phyloP scores from a whole-genome alignment of 345 rosid species.

The Dimocarpus longan region DNA sequence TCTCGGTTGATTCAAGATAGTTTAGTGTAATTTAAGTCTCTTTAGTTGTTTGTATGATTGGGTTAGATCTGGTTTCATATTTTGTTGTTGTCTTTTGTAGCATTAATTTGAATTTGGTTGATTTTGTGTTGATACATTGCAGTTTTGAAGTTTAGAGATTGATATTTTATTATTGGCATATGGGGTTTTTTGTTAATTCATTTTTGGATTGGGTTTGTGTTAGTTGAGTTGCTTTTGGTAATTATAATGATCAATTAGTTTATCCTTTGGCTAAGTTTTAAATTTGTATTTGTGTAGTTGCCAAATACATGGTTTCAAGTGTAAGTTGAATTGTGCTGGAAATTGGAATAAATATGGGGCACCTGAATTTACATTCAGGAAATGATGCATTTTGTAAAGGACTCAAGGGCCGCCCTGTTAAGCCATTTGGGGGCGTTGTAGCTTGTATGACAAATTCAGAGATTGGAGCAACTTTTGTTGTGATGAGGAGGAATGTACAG shows the following conservation, averaged over 20 bases:
- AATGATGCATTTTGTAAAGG: constrained; percentile 37
- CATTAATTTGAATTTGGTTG: background rate
- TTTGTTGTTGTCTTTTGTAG: background rate
- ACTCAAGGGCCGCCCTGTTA: constrained; percentile 27
- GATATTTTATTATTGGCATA: background rate
- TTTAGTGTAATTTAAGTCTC: background rate
- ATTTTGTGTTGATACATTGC: background rate
- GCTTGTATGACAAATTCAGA: constrained; percentile 71
- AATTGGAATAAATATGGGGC: constrained; percentile 48
- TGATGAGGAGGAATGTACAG: constrained; percentile 75
- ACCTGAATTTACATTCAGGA: constrained; percentile 37
- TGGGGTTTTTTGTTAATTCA: background rate
- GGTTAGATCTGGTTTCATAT: constrained; percentile 15
- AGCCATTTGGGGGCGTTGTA: constrained; percentile 43
- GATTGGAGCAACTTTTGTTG: constrained; percentile 71
- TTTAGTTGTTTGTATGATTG: background rate
- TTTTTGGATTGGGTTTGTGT: background rate
- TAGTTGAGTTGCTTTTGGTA: background rate
- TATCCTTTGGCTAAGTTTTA: background rate
- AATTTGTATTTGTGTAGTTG: constrained; percentile 9
- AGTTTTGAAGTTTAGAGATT: background rate
- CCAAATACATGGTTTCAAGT: constrained; percentile 20
- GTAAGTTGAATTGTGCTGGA: constrained; percentile 27
- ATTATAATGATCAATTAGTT: background rate
- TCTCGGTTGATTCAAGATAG: constrained; percentile 8